Base-by-base conservation (phyloP, 1,139 yeast genomes). In the Kluyveromyces sp. region DNA sequence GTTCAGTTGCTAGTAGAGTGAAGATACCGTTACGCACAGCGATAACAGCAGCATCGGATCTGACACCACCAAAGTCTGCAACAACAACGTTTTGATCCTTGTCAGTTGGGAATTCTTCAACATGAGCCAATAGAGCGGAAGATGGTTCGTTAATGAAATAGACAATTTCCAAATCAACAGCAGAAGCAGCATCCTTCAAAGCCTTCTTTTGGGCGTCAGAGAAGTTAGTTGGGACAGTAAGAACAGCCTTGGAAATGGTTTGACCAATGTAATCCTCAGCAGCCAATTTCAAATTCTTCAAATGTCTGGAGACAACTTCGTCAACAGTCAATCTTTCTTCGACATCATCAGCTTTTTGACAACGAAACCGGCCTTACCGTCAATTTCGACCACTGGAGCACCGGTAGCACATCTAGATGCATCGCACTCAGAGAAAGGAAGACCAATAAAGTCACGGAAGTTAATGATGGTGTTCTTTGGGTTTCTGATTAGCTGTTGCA, bases 31-130 rank as follows among this genome's bases (percentile, higher is more conserved):
- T 61, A 74, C 97, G 83, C 51, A 83, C 87, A 41, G 97, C 80
- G 61, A 92, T 74, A 46, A 94, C 92, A 48, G 98, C 96, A 53
- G 92, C 97, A 65, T 92, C 98, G 37, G 96, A 83, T 71, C 98
- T 81, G 58, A 89, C 78, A 65, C 97, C 97, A 67, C 98, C 99
- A 62, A 92, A 86, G 69, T 92, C 98, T 45, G 95, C 95, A 57
- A 94, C 96, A 46, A 87, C 94, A 59, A 83, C 88, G 50, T 87
- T 72, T 70, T 83, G 86, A 69, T 92, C 97, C 57, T 80, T 71
- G 47, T 67, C 65, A 56, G 80, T 71, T 56, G 74, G 72, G 59
- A 77, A 79, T 48, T 78, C 83, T 49, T 75, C 74, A 27, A 67
- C 55, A 49, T 62, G 73, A 5, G 97, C 90, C 57, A 92, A 75